A percentile compares a stretch with the other conserved stretches of the same genome.
phyloP scores from a whole-genome alignment of 2,329 filamentous ascomycete genomes.

The Botrytis deweyae region DNA sequence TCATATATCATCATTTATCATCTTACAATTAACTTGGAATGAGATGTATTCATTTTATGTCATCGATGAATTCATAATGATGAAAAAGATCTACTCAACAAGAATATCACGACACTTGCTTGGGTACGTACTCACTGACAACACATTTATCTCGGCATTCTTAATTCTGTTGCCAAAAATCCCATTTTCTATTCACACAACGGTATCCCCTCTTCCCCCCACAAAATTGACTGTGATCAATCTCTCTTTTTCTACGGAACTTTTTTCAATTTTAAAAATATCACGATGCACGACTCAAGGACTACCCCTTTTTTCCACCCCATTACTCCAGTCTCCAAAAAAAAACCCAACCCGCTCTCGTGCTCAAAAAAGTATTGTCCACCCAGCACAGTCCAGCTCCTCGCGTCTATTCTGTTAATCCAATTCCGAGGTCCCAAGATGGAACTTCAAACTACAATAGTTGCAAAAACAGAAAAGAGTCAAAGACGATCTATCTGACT shows the following conservation, averaged over 20 bases:
- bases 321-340: neutral
- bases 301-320: constrained; percentile 7
- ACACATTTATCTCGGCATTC: constrained; percentile 2
- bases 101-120: neutral
- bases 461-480: neutral
- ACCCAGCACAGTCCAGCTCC: neutral
- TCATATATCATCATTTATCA: neutral
- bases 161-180: neutral
- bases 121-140: constrained; percentile 2
- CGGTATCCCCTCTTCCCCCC: neutral
- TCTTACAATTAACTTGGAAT: neutral
- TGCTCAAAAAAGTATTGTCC: neutral
- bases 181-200: neutral
- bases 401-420: neutral
- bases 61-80: neutral
- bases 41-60: neutral
- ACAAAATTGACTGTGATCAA: constrained; percentile 10
- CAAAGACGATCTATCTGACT: neutral
- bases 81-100: constrained; percentile 8
- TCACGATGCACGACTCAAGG: constrained; percentile 5
- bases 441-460: neutral
- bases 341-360: neutral
- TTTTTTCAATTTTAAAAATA: neutral
- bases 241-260: neutral
- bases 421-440: neutral